Evolutionary conservation across 2,329 filamentous ascomycete genomes (phyloP).

Genomic region (Paecilomyces variotii): DNA sequence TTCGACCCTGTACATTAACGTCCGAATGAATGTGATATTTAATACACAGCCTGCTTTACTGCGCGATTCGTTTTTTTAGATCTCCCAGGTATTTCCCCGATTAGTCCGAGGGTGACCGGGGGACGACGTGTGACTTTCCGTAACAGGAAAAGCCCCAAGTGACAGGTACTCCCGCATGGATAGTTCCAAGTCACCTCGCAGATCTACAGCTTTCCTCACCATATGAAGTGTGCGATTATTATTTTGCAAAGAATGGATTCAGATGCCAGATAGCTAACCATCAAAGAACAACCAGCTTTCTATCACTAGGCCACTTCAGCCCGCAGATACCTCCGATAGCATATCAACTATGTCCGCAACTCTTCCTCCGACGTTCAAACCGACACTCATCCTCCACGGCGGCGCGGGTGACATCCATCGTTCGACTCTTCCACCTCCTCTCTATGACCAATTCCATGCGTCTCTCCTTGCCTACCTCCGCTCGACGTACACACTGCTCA

Average conservation of each 20-base stretch:
- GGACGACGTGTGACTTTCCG: neutral
- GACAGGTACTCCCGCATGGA: neutral
- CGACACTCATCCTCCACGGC: conserved; percentile 62
- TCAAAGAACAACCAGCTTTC: neutral
- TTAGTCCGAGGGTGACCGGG: neutral
- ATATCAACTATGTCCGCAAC: neutral
- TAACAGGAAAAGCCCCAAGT: neutral
- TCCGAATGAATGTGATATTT: conserved; percentile 20
- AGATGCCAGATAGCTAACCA: neutral
- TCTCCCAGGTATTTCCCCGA: neutral
- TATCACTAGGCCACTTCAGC: neutral
- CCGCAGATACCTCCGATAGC: neutral
- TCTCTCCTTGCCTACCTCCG: conserved; percentile 57
- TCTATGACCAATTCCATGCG: conserved; percentile 51
- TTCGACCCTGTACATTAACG: conserved; percentile 28
- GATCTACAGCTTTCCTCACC: neutral
- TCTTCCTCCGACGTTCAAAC: conserved; percentile 29
- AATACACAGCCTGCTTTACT: conserved; percentile 4
- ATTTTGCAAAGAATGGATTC: neutral
- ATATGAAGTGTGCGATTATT: neutral
- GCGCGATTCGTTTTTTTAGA: neutral
- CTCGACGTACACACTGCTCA: conserved; percentile 34
- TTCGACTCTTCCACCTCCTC: conserved; percentile 48
- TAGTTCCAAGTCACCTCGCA: neutral
- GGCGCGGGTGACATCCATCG: conserved; percentile 64